These are phyloP conservation scores for Blastocladiella britannica DNA, from an alignment of 192 early-diverging fungal species.

Conservation along the genomic window DNA sequence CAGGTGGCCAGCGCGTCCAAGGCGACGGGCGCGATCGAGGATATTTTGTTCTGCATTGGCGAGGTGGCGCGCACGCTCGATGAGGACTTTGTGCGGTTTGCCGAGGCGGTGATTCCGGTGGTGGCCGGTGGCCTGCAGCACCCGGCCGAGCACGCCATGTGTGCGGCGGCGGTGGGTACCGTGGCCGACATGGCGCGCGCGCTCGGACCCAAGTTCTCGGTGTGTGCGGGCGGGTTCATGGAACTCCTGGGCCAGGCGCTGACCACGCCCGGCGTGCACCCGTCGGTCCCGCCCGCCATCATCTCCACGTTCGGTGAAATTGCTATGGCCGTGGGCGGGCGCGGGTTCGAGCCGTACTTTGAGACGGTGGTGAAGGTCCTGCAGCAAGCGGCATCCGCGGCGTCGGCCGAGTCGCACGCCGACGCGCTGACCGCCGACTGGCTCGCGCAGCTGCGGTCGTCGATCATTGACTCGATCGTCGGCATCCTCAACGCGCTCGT, in stretches of 20 bases:
- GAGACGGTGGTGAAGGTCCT: constrained; percentile 70
- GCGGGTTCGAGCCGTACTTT: constrained; percentile 56
- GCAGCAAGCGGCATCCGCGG: constrained; percentile 52
- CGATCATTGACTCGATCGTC: constrained; percentile 84
- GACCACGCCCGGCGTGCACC: constrained; percentile 53
- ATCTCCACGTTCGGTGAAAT: constrained; percentile 94
- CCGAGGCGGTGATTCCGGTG: constrained; percentile 65
- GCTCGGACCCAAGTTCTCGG: constrained; percentile 44
- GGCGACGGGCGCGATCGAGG: constrained; percentile 66
- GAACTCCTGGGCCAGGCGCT: constrained; percentile 54
- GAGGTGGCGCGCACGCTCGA: constrained; percentile 64
- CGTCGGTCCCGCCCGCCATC: constrained; percentile 77
- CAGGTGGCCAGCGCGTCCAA: constrained; percentile 40
- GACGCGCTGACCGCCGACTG: constrained; percentile 64
- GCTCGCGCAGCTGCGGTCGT: constrained; percentile 60
- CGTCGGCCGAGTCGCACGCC: constrained; percentile 21
- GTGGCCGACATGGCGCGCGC: constrained; percentile 92
- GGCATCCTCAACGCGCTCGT: constrained; percentile 90
- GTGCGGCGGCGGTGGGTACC: constrained; percentile 82
- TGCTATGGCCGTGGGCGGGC: constrained; percentile 76
- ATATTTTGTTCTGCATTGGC: constrained; percentile 78
- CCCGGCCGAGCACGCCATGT: constrained; percentile 79
- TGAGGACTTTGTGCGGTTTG: constrained; percentile 65
- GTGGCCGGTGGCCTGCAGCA: constrained; percentile 65
- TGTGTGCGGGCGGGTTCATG: constrained; percentile 80